These are phyloP conservation scores for Pezicula carpinea DNA, from an alignment of 2,329 filamentous ascomycete species.

Conservation along the genomic window DNA sequence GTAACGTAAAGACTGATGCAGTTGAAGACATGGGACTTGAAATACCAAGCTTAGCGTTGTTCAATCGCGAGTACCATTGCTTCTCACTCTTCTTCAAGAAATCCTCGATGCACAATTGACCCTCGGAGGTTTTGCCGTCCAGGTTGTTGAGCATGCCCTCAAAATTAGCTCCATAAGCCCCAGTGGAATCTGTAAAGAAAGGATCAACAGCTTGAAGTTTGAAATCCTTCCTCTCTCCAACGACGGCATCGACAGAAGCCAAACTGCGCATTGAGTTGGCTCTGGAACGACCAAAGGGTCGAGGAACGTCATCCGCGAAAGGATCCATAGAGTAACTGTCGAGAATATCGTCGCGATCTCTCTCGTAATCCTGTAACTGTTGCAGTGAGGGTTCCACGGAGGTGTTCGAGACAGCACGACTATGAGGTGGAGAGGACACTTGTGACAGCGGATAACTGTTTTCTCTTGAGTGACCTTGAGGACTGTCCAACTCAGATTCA, in stretches of 20 bases:
- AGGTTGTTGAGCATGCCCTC: constrained; percentile 51
- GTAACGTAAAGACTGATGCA: constrained; percentile 3
- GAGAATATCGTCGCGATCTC: not conserved
- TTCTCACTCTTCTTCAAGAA: constrained; percentile 62
- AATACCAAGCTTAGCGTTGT: constrained; percentile 50
- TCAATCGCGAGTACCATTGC: constrained; percentile 58
- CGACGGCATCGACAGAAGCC: constrained; percentile 38
- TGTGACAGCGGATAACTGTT: not conserved
- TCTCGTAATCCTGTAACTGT: not conserved
- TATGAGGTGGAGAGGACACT: not conserved
- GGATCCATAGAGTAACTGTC: not conserved
- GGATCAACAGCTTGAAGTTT: constrained; percentile 62
- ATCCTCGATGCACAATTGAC: constrained; percentile 58
- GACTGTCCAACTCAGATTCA: not conserved
- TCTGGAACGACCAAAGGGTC: constrained; percentile 1
- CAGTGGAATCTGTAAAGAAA: constrained; percentile 61
- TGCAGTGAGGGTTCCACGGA: not conserved
- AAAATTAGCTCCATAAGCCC: constrained; percentile 55
- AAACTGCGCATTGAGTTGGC: constrained; percentile 44
- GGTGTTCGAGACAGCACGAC: not conserved
- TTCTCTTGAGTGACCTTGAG: not conserved
- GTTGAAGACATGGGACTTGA: constrained; percentile 4
- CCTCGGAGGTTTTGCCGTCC: constrained; percentile 50
- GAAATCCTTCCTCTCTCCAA: constrained; percentile 57
- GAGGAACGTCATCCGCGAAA: not conserved